Base-by-base conservation (phyloP, 2,329 filamentous ascomycete genomes). In the Chaetomium sp. region DNA sequence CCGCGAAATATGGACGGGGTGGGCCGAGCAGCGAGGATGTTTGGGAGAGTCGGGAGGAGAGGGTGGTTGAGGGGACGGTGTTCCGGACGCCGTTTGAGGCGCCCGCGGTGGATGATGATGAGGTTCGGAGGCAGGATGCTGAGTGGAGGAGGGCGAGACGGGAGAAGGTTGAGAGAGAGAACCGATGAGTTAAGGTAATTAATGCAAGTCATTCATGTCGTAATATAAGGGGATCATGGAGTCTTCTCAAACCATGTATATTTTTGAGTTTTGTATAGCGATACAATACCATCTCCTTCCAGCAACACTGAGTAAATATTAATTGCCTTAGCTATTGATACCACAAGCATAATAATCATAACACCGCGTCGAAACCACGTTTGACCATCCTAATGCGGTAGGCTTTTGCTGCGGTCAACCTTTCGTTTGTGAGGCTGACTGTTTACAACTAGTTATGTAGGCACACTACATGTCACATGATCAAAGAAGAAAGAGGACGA, bases 21-120 rank as follows among this genome's bases (percentile, higher is more conserved):
- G 70, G 67, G 62, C 81, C 81, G 14, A 95, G 84, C 69, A 95
- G 89, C 72, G 89, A 96, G 74, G 88, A 96, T 76, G 77, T 99
- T 3, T 99, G 94, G 94, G 81, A 86, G 69, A 78, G 85, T 54
- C 82, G 94, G 64, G 77, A 78, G 38, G 78, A 81, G 60, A 82
- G 79, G 61, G 73, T 92, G 5, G 61, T 68, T n/a, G 68, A 70
- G 0, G 78, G 72, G 1, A 69, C 71, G 2, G 76, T 72, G 0
- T 84, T 84, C 58, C 66, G 62, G 4, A 68, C 70, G 40, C 62
- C 64, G 2, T 71, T 78, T 43, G 73, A 72, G 11, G 64, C 66
- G 59, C 70, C 71, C 1, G 62, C 65, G 0, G 59, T 40, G 35
- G 60, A 63, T 19, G 77, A 80, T 45, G 72, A 74, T 19, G 75